Evolutionary conservation across 805 yeast species (phyloP).

Genomic region (Candida schatavii): DNA sequence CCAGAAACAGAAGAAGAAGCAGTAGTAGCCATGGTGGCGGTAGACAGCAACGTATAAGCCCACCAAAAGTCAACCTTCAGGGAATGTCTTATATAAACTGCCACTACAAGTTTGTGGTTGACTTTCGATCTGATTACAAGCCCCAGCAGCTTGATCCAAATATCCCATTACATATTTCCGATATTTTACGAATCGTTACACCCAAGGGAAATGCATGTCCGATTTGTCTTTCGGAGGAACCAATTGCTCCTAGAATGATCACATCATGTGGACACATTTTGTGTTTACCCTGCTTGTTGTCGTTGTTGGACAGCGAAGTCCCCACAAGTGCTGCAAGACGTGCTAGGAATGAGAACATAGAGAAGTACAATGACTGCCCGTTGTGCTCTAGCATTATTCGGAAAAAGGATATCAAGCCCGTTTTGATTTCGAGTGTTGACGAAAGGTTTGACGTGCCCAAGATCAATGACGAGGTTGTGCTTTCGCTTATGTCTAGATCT

Average conservation of each 20-base stretch:
- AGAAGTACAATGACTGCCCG: conserved; percentile 72
- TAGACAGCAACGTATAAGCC: conserved; percentile 4
- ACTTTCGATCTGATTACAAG: conserved; percentile 51
- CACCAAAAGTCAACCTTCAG: conserved; percentile 43
- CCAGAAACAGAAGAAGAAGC: conserved; percentile 5
- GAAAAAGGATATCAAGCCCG: conserved; percentile 64
- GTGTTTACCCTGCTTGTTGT: conserved; percentile 77
- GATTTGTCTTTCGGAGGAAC: conserved; percentile 79
- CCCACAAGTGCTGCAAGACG: conserved; percentile 34
- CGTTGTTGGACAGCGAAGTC: conserved; percentile 59
- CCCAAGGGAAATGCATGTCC: conserved; percentile 84
- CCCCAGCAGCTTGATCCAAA: conserved; percentile 73
- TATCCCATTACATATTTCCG: conserved; percentile 57
- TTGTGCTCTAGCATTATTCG: conserved; percentile 60
- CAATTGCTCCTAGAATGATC: conserved; percentile 92
- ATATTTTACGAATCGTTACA: conserved; percentile 69
- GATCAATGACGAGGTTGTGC: conserved; percentile 49
- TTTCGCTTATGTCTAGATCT: conserved; percentile 60
- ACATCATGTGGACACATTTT: conserved; percentile 87
- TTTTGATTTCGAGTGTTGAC: conserved; percentile 45
- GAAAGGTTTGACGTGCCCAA: conserved; percentile 58
- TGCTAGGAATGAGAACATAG: conserved; percentile 34
- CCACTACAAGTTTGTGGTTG: conserved; percentile 80
- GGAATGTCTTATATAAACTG: conserved; percentile 79
- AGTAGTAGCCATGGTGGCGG: conserved; percentile 2